phyloP scores from a whole-genome alignment of 306 rosid genomes.

The Glycyrrhiza uralensis region DNA sequence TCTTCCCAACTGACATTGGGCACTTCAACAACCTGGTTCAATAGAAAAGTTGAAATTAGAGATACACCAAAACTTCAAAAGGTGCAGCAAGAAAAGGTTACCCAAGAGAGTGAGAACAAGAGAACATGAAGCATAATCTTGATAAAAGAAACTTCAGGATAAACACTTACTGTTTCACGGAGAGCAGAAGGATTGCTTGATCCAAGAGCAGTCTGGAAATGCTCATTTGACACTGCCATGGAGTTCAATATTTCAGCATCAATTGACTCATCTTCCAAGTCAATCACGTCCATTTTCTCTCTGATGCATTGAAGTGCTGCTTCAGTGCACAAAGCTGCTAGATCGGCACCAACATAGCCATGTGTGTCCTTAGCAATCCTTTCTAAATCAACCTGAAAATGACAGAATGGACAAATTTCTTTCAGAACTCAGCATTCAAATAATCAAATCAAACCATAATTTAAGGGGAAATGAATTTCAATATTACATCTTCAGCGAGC shows the following conservation, averaged over 20 bases:
- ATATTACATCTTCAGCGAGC: constrained; percentile 83
- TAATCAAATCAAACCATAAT: background rate
- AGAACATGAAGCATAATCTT: background rate
- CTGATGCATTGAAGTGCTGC: constrained; percentile 98
- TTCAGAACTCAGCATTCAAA: constrained; percentile 6
- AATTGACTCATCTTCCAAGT: constrained; percentile 89
- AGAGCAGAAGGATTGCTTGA: constrained; percentile 98
- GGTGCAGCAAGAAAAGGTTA: background rate
- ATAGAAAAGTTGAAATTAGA: constrained; percentile 24
- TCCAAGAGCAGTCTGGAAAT: constrained; percentile 91
- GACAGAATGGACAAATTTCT: background rate
- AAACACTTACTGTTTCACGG: constrained; percentile 81
- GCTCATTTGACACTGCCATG: constrained; percentile 98
- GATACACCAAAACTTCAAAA: background rate
- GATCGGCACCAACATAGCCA: constrained; percentile 96
- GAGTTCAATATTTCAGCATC: constrained; percentile 96
- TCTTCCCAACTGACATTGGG: constrained; percentile 94
- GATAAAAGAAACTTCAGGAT: background rate
- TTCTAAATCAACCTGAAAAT: constrained; percentile 83
- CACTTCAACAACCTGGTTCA: constrained; percentile 87
- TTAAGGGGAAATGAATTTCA: background rate
- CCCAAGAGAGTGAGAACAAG: constrained; percentile 12
- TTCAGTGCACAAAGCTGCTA: constrained; percentile 94
- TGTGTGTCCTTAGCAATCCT: constrained; percentile 86
- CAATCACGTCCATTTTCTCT: constrained; percentile 95